Conservation (phyloP, 345 rosid genomes). For the Aquilaria malaccensis region DNA sequence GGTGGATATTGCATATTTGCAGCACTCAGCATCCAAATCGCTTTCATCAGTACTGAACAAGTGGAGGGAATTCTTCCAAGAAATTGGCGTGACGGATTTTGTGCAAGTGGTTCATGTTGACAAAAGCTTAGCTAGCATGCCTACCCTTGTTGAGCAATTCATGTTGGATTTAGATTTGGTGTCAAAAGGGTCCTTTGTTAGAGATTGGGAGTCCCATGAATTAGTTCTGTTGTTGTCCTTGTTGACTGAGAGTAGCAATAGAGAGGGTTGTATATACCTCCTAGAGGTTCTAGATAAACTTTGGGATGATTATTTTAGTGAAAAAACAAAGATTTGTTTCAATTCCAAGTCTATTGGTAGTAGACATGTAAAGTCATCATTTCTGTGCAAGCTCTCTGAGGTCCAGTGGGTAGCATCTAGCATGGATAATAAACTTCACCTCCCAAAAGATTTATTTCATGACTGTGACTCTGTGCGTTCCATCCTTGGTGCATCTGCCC, state of each 20-base stretch:
- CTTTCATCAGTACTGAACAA: conserved; percentile 36
- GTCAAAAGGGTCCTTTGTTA: conserved; percentile 31
- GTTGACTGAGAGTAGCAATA: conserved; percentile 36
- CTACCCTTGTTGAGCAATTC: conserved; percentile 17
- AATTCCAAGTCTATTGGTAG: conserved; percentile 19
- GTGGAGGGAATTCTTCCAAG: conserved; percentile 79
- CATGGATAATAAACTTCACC: conserved; percentile 64
- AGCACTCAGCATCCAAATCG: conserved; percentile 51
- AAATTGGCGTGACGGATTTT: conserved; percentile 81
- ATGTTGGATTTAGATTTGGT: conserved; percentile 25
- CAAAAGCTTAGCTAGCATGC: conserved; percentile 45
- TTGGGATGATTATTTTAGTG: conserved; percentile 71
- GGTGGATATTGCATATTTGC: conserved; percentile 63
- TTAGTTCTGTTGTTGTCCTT: conserved; percentile 42
- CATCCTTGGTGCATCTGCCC: conserved; percentile 69
- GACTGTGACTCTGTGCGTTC: conserved; percentile 76
- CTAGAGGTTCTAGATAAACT: conserved; percentile 62
- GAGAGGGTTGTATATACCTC: conserved; percentile 47
- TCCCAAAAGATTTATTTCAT: conserved; percentile 61
- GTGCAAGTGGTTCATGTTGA: conserved; percentile 71
- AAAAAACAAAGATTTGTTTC: conserved; percentile 5
- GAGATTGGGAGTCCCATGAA: conserved; percentile 91
- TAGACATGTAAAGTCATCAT: conserved; percentile 55
- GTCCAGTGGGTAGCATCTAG: conserved; percentile 66
- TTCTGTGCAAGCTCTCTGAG: conserved; percentile 50